Base-by-base conservation (phyloP, 2,329 filamentous ascomycete genomes). In the Trichoderma brevicompactum region DNA sequence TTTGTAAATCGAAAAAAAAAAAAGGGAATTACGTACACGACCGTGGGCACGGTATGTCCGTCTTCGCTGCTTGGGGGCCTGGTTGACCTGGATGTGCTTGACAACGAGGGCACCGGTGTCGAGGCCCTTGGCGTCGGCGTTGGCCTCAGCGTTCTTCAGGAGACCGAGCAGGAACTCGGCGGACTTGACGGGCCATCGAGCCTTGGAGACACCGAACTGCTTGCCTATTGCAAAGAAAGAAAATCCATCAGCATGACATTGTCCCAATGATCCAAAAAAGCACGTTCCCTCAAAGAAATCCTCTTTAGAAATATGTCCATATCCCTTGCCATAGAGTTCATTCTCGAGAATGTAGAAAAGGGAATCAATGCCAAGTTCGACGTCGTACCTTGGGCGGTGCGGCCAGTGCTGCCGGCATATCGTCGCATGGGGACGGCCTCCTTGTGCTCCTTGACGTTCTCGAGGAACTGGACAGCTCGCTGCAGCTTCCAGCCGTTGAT, bases 51-150 rank as follows among this genome's bases (percentile, higher is more conserved):
- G 94, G 92, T 99, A 99, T 80, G 95, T 99, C 83, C 95, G 91
- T 85, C 95, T 89, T 81, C 95, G 90, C 88, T 98, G 94, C 91
- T 98, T 98, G 78, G 95, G 95, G 76, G 95, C 96, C 88, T 99
- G 95, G 92, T 99, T 99, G 88, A 99, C 95, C 87, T 99, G 95
- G 85, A 99, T 99, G 91, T 97, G 96, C 92, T 97, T 97, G 85
- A 99, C 92, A 80, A 98, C 85, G 79, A 99, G 87, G 88, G 96
- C 96, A 85, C 89, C 90, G 79, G 94, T 98, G 85, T 99, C 93
- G 78, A 97, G 92, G 78, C 94, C 93, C 88, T 97, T 97, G 82
- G 92, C 91, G 77, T 97, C 94, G 80, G 93, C 93, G 83, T 97
- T 97, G 85, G 93, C 89, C 87, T 96, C 93, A 74, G 93, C 93